Conservation (phyloP, 202 grass and related monocot species). For the Digitaria exilis region DNA sequence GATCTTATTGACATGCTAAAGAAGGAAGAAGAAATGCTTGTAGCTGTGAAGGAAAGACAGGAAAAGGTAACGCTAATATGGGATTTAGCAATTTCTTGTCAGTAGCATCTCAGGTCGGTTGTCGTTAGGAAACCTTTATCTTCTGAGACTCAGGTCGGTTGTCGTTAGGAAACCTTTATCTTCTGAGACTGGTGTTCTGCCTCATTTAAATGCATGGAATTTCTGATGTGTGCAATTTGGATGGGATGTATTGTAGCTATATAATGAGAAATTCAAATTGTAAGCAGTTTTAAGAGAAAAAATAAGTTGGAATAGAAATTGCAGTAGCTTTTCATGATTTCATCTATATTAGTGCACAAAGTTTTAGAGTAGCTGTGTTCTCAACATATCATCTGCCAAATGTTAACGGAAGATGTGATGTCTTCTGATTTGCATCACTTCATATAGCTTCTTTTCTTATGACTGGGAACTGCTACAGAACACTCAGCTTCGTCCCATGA, state of each 20-base stretch:
- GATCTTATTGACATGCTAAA: slow-evolving; percentile 96
- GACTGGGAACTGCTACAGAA: neutral
- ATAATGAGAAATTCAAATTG: neutral
- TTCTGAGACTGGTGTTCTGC: neutral
- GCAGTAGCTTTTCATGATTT: neutral
- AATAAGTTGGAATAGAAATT: neutral
- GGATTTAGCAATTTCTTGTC: neutral
- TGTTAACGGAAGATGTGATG: neutral
- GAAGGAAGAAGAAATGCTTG: slow-evolving; percentile 91
- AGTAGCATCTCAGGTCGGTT: neutral
- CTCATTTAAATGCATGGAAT: neutral
- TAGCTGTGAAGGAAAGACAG: slow-evolving; percentile 77
- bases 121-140: neutral
- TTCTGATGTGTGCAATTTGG: neutral
- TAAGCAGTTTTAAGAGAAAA: neutral
- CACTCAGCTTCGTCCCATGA: neutral
- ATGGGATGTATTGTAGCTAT: neutral
- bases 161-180: no score
- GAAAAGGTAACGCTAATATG: slow-evolving; percentile 58
- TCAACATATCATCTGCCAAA: neutral
- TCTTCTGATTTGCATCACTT: neutral
- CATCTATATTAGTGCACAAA: neutral
- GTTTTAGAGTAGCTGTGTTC: neutral
- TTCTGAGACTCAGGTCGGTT: no score
- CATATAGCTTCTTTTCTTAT: neutral